Evolutionary conservation across 257 asterid genomes (phyloP), one percentile per base, ranked within the genome.

Genomic region (Solanum tarapatanum): DNA sequence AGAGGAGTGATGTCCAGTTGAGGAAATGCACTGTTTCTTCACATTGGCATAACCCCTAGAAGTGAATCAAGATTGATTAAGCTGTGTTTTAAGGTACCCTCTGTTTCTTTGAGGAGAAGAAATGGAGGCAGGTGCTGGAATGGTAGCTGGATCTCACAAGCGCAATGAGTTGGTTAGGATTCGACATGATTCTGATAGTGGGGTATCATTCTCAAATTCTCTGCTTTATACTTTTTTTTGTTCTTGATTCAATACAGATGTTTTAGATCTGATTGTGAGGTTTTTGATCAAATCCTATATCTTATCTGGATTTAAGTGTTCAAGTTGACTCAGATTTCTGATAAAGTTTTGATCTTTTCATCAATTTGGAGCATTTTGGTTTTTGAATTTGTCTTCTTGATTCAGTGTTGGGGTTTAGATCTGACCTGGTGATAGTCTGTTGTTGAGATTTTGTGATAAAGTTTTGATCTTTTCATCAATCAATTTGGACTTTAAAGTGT

Each of bases 131-230:
- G 91, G 88, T 90, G 95, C 91, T 77, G 98, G 98, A 55, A 87
- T 95, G 95, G 95, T 95, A 79, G 98, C 98, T 88, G 98, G 98
- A 93, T 95, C 98, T 26, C 94, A 94, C 92, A 91, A 92, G 86
- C 92, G 95, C 86, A 94, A 94, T 82, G 94, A 95, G 90, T 92
- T 95, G 73, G 98, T 95, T 83, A 87, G 90, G 58, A 92, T 93
- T 87, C 95, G 93, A 84, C 97, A 93, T 87, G 98, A 94, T 88
- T 92, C 98, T 88, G 98, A 94, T 88, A 92, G 94, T 87, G 98
- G 87, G 98, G 97, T 96, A 94, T 64, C 32, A 64, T 64, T n/a
- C 72, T 64, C 14, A 10, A 64, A 64, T n/a, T 64, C 72, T 64
- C 7, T 64, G 16, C 14, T n/a, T 62, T 62, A 4, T n/a, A 62